phyloP scores from a whole-genome alignment of 805 yeast genomes.

The Wickerhamiella galacta region DNA sequence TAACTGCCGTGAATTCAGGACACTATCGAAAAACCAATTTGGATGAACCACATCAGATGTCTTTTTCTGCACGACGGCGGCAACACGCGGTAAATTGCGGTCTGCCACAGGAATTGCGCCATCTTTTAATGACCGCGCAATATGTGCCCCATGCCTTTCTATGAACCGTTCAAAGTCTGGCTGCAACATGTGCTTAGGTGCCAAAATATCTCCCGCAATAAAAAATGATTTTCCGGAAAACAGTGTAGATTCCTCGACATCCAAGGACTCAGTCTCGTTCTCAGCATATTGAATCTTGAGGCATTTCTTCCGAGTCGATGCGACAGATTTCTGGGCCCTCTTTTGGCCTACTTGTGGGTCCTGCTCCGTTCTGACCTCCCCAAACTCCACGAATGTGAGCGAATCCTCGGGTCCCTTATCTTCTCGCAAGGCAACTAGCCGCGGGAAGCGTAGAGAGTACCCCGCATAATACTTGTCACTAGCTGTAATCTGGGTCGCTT shows the following conservation, averaged over 20 bases:
- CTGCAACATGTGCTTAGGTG: constrained; percentile 13
- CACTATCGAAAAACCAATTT: constrained; percentile 57
- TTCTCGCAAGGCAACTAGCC: constrained; percentile 46
- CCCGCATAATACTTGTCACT: constrained; percentile 42
- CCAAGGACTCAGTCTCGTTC: background rate
- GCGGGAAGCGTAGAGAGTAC: constrained; percentile 59
- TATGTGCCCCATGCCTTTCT: constrained; percentile 18
- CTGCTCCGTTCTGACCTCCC: constrained; percentile 21
- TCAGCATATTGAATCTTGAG: constrained; percentile 2
- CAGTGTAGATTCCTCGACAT: constrained; percentile 11
- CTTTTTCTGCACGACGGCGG: constrained; percentile 11
- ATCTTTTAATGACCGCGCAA: constrained; percentile 9
- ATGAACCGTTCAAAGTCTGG: constrained; percentile 13
- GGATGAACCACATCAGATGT: constrained; percentile 45
- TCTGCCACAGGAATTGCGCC: constrained; percentile 14
- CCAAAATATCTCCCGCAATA: constrained; percentile 15
- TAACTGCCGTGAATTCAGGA: constrained; percentile 27
- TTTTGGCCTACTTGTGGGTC: constrained; percentile 15
- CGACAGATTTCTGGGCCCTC: background rate
- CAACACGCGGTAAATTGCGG: constrained; percentile 8
- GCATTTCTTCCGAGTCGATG: constrained; percentile 2
- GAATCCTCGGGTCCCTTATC: constrained; percentile 50
- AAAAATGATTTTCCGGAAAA: constrained; percentile 11
- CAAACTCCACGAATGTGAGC: constrained; percentile 37
- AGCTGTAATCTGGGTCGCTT: constrained; percentile 54